phyloP scores from a whole-genome alignment of 306 rosid species.

The Abrus pulchellus region DNA sequence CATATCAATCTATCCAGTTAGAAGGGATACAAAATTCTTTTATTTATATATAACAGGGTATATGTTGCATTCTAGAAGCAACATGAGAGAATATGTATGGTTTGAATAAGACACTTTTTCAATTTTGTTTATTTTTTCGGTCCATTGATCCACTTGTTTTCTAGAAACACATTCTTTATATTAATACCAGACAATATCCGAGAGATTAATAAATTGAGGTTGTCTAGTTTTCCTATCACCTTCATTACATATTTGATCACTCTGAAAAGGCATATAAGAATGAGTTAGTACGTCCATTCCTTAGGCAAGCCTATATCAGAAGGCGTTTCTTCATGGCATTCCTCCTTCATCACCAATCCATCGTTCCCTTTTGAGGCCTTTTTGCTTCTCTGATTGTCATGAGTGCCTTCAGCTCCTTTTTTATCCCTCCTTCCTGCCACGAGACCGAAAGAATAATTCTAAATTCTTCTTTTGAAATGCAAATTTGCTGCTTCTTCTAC shows the following conservation, averaged over 20 bases:
- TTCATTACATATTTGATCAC: background rate
- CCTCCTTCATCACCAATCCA: background rate
- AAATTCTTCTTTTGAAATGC: too few species aligned
- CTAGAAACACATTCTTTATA: background rate
- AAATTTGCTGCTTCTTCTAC: too few species aligned
- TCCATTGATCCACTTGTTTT: background rate
- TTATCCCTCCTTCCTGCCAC: conserved; percentile 4
- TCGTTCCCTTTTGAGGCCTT: background rate
- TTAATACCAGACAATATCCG: too few species aligned
- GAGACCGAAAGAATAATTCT: background rate
- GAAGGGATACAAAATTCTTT: background rate
- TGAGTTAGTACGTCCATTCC: conserved; percentile 27
- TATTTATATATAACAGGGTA: background rate
- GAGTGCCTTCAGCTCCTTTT: background rate
- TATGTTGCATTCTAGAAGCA: background rate
- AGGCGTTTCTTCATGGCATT: background rate
- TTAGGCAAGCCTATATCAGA: conserved; percentile 20
- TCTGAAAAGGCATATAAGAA: background rate
- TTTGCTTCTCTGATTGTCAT: background rate
- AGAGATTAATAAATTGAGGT: too few species aligned
- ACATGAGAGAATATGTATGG: background rate
- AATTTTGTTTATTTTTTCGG: background rate
- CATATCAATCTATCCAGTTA: background rate
- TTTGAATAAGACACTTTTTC: background rate
- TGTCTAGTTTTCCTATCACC: too few species aligned